phyloP scores from a whole-genome alignment of 352 stramenopile species.

The Globisporangium barbulae region DNA sequence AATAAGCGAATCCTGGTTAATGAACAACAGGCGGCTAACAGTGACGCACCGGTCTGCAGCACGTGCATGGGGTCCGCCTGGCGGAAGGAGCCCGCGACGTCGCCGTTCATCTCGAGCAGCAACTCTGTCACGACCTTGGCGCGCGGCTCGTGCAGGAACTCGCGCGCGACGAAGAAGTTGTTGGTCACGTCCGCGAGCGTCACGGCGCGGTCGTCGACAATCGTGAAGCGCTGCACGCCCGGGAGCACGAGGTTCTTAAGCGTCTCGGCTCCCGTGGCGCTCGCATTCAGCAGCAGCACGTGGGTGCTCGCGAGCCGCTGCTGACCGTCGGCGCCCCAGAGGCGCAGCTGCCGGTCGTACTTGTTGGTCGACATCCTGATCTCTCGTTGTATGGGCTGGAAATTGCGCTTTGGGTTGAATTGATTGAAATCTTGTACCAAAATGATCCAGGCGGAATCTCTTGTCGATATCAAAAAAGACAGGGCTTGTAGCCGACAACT shows the following conservation, averaged over 20 bases:
- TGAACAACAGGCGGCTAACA: background rate
- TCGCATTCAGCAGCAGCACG: constrained; percentile 90
- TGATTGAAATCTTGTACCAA: background rate
- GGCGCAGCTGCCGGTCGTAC: constrained; percentile 98
- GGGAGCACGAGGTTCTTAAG: constrained; percentile 98
- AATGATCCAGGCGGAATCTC: no score
- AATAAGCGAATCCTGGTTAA: background rate
- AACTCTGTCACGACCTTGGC: constrained; percentile 81
- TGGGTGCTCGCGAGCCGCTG: constrained; percentile 80
- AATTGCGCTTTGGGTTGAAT: background rate
- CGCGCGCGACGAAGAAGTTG: constrained; percentile 92
- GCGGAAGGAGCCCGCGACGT: constrained; percentile 72
- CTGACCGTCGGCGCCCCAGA: constrained; percentile 97
- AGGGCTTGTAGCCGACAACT: background rate
- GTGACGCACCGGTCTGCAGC: constrained; percentile 29
- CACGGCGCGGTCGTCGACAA: constrained; percentile 91
- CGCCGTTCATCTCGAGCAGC: constrained; percentile 95
- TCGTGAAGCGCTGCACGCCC: constrained; percentile 87
- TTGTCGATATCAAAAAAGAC: background rate
- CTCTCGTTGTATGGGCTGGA: background rate
- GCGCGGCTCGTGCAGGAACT: constrained; percentile 51
- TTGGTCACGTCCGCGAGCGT: constrained; percentile 75
- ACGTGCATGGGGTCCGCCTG: constrained; percentile 48
- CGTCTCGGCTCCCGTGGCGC: constrained; percentile 93
- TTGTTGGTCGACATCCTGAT: constrained; percentile 69